Evolutionary conservation across 139 green algal genomes (phyloP), one percentile per base, ranked within the genome.

Genomic region (Nannochloris sp.): DNA sequence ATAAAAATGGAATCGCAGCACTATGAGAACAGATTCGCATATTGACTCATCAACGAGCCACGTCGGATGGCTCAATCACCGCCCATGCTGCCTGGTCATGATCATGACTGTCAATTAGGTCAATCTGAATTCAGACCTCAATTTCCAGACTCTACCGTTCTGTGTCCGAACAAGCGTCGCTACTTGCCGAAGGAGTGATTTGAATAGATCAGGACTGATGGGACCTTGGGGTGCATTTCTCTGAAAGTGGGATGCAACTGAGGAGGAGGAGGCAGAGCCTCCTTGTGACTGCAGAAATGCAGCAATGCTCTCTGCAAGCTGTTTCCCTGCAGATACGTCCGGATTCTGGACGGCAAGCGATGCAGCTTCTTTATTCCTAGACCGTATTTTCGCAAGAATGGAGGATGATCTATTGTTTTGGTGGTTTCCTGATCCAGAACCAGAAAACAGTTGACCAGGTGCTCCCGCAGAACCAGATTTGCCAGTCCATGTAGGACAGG

Each of bases 401-500:
- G 77, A 66, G 5, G 31, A 34, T n/a, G 61, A 75, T 40, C 34
- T 7, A 29, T 29, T 29, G 27, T 5, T 40, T 40, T 40, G 34
- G 1, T 40, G 34, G 9, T 40, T 40, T 40, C 7, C 34, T 29
- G 60, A n/a, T 51, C 2, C 15, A 5, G 48, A 19, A 21, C n/a
- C n/a, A 54, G 24, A 27, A 27, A 19, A 54, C 18, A 21, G 48
- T 21, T 21, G 25, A 0, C 23, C 43, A 19, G 82, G 79, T 7
- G 72, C 79, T 14, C 80, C 86, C 4, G 81, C 86, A 14, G 57
- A 55, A 3, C 89, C 90, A 15, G 72, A 79, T 16, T 81, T 60
- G 0, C 90, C 90, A 9, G 90, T 96, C 90, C 90, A 96, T 0
- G 90, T 96, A 25, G 90, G 90, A 40, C 74, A 63, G 54, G 71